Base-by-base conservation (phyloP, 768 basidiomycete genomes). In the Lactarius trivialis region DNA sequence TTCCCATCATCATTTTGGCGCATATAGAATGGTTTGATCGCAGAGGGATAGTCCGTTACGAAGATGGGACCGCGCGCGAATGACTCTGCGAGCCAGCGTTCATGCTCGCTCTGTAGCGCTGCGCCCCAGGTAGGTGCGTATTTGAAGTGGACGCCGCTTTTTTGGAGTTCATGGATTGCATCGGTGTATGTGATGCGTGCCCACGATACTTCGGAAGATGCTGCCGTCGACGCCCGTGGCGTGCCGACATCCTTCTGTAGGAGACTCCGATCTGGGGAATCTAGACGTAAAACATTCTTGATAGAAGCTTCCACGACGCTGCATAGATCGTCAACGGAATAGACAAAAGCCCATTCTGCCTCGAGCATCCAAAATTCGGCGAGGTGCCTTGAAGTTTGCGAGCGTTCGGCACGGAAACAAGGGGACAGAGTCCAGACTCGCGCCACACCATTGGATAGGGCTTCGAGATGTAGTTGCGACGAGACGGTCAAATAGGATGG, bases 361-460 rank as follows among this genome's bases (percentile, higher is more conserved):
- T 99, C 97, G 58, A 98, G 83, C 97, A 99, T 99, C 90, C 93
- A 98, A 73, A 99, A 99, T 73, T 99, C 97, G 55, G 92, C 85
- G 14, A 99, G 82, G 71, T 99, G 97, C n/a, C 96, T 80, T 34
- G 84, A 83, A 2, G 96, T 98, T 67, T 87, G 81, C 3, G 88
- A 90, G 6, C 84, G 84, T 71, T 99, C 97, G 24, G 97, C 96
- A 17, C 97, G 88, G 75, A 99, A 99, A 66, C 89, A 89, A 0
- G 97, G 95, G 0, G 91, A 87, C 26, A 99, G 82, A 1, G 95
- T 95, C 76, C 94, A 99, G 1, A 91, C 89, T 21, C 95, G 84
- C 0, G 88, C 82, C 19, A 95, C 74, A 0, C 91, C 82, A 7
- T 84, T 80, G 9, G 91, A 83, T 55, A 97, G 78, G 7, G 90